Evolutionary conservation across 345 rosid species (phyloP).

Genomic region (Citrus reticulata): DNA sequence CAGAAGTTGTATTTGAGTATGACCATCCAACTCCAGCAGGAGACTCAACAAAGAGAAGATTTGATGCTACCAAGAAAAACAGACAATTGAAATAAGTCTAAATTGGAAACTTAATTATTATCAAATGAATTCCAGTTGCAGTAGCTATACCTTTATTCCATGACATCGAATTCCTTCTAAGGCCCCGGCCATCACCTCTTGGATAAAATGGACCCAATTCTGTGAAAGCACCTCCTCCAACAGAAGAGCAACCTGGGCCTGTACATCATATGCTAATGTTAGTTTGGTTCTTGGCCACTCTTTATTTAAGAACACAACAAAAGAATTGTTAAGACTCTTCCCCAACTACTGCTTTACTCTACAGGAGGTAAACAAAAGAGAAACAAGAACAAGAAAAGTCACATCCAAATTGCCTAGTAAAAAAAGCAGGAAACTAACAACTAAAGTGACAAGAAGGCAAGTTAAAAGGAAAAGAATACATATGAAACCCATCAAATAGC

Average conservation of each 20-base stretch:
- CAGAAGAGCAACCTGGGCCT: conserved; percentile 96
- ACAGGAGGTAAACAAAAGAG: neutral
- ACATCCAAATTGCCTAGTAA: neutral
- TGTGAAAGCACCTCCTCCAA: conserved; percentile 95
- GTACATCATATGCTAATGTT: conserved; percentile 5
- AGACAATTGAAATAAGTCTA: neutral
- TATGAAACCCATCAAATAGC: neutral
- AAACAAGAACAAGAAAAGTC: neutral
- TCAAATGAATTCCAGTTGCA: neutral
- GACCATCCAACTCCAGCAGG: conserved; percentile 99
- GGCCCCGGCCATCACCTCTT: conserved; percentile 71
- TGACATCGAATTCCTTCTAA: conserved; percentile 71
- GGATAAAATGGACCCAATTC: conserved; percentile 96
- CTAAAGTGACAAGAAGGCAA: neutral
- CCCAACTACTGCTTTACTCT: neutral
- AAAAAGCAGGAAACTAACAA: neutral
- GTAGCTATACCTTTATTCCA: conserved; percentile 79
- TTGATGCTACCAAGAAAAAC: conserved; percentile 53
- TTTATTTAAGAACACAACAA: neutral
- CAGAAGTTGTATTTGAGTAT: conserved; percentile 74
- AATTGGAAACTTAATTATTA: neutral
- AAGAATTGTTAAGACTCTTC: neutral
- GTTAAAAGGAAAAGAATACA: neutral
- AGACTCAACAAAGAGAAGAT: conserved; percentile 88
- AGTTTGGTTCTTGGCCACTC: neutral